phyloP scores from a whole-genome alignment of 2,329 filamentous ascomycete genomes.

The Alternaria brassicicola region DNA sequence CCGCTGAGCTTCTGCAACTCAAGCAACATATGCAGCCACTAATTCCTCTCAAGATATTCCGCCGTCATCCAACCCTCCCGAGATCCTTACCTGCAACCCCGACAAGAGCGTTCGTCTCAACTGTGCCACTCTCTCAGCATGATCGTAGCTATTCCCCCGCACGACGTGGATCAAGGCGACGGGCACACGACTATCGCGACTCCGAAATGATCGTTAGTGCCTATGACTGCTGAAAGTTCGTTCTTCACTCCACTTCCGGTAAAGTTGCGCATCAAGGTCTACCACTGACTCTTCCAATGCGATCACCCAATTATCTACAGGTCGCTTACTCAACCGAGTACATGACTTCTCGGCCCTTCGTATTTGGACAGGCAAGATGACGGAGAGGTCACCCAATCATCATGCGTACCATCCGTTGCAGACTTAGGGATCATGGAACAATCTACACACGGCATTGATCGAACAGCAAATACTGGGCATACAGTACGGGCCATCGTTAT shows the following conservation, averaged over 20 bases:
- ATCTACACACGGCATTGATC: too few species aligned
- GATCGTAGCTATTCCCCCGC: background rate
- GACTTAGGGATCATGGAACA: too few species aligned
- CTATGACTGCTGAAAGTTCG: background rate
- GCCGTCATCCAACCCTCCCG: background rate
- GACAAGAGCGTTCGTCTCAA: background rate
- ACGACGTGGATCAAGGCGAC: background rate
- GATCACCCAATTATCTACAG: background rate
- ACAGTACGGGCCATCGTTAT: too few species aligned
- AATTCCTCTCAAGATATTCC: background rate
- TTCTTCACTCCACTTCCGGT: background rate
- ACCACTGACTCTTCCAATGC: background rate
- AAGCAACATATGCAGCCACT: background rate
- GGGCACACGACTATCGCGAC: background rate
- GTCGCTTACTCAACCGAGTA: background rate
- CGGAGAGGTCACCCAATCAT: too few species aligned
- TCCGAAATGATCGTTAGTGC: background rate
- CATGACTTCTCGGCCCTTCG: too few species aligned
- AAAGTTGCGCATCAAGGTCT: background rate
- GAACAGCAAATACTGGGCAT: too few species aligned
- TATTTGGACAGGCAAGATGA: too few species aligned
- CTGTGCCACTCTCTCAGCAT: background rate
- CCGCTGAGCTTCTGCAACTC: background rate
- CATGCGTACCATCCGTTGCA: too few species aligned
- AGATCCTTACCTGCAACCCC: background rate